Conservation (phyloP, 257 asterid species). For the Solanum rostratum region DNA sequence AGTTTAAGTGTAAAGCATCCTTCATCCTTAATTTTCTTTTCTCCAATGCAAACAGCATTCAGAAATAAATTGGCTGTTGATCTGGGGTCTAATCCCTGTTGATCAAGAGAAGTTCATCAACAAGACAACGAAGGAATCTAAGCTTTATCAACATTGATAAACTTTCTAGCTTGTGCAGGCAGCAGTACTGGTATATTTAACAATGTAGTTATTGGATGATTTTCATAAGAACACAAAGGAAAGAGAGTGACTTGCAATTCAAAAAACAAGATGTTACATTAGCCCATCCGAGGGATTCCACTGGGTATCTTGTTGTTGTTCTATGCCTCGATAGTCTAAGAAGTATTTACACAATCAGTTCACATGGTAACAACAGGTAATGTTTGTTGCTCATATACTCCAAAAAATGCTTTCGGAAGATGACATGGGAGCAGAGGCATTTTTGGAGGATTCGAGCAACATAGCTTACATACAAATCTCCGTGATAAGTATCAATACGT, state of each 20-base stretch:
- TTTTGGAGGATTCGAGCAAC: background rate
- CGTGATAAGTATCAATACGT: too few species aligned
- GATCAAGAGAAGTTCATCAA: background rate
- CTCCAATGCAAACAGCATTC: slow-evolving; percentile 71
- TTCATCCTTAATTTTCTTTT: slow-evolving; percentile 44
- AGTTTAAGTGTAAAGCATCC: slow-evolving; percentile 66
- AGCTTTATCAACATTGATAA: background rate
- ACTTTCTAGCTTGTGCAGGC: background rate
- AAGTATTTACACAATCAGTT: background rate
- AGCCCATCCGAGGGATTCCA: background rate
- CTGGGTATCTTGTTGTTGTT: too few species aligned
- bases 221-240: background rate
- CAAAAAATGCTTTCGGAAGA: background rate
- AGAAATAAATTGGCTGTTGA: slow-evolving; percentile 77
- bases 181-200: background rate
- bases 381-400: background rate
- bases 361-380: background rate
- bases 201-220: background rate
- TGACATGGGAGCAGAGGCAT: background rate
- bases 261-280: background rate
- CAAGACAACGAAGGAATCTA: background rate
- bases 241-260: background rate
- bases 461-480: background rate
- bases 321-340: background rate
- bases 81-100: slow-evolving; percentile 85